phyloP scores from a whole-genome alignment of 2,329 filamentous ascomycete species.

The Cadophora gregata region DNA sequence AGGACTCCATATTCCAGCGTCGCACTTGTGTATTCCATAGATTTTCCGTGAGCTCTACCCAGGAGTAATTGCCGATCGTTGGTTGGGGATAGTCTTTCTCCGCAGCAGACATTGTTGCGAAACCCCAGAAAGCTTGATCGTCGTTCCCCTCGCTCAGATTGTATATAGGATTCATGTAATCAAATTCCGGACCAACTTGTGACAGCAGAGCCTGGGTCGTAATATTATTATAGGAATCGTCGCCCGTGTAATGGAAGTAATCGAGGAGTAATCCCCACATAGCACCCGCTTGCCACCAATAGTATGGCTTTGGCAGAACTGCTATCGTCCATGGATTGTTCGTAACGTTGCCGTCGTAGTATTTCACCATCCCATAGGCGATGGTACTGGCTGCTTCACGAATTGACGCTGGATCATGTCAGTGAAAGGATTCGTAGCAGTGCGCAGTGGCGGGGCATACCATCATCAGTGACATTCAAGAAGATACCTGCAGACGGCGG shows the following conservation, averaged over 20 bases:
- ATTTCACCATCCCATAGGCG: constrained; percentile 65
- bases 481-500: constrained; percentile 25
- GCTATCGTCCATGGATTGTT: constrained; percentile 60
- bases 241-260: constrained; percentile 71
- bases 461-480: constrained; percentile 31
- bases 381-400: constrained; percentile 64
- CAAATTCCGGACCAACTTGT: constrained; percentile 62
- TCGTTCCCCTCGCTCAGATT: constrained; percentile 72
- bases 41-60: constrained; percentile 66
- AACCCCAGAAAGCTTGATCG: constrained; percentile 77
- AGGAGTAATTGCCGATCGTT: constrained; percentile 60
- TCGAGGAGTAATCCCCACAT: constrained; percentile 73
- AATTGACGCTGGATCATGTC: constrained; percentile 59
- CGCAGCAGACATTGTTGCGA: constrained; percentile 70
- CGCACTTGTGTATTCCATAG: constrained; percentile 73
- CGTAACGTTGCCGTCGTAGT: constrained; percentile 68
- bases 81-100: constrained; percentile 71
- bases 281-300: constrained; percentile 61
- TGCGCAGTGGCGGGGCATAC: constrained; percentile 18
- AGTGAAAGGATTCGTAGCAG: not conserved
- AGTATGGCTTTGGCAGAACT: constrained; percentile 70
- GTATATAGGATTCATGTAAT: constrained; percentile 65
- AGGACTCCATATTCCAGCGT: constrained; percentile 74
- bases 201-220: constrained; percentile 64
- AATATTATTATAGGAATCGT: constrained; percentile 65